Percentiles rank a stretch among this genome's conserved stretches.
phyloP scores from a whole-genome alignment of 164 flowering plant genomes.

The Stephania japonica region DNA sequence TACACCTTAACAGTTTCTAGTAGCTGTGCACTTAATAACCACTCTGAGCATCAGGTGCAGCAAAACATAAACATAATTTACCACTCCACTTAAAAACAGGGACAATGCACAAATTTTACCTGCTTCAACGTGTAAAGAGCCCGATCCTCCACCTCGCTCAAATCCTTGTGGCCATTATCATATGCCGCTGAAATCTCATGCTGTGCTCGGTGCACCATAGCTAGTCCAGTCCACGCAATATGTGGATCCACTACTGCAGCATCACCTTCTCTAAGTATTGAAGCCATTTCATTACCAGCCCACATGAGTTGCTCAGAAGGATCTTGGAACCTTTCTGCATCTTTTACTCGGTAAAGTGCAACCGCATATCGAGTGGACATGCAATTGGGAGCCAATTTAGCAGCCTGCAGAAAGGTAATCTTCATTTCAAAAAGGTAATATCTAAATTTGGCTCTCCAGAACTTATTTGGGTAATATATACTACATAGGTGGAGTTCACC shows the following conservation, averaged over 20 bases:
- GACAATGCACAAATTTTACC: slow-evolving; percentile 28
- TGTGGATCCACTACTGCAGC: slow-evolving; percentile 50
- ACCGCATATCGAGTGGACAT: slow-evolving; percentile 82
- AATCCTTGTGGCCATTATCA: slow-evolving; percentile 45
- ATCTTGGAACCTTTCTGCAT: slow-evolving; percentile 85
- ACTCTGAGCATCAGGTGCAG: too few relatives aligned
- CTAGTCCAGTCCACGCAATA: slow-evolving; percentile 89
- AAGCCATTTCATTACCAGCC: slow-evolving; percentile 99
- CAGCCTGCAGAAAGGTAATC: slow-evolving; percentile 45
- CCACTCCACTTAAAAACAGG: not conserved
- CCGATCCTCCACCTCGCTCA: slow-evolving; percentile 67
- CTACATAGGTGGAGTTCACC: too few relatives aligned
- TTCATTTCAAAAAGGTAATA: not conserved
- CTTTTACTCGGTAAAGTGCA: slow-evolving; percentile 81
- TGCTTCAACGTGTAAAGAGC: slow-evolving; percentile 67
- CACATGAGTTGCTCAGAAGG: slow-evolving; percentile 70
- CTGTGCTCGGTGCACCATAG: slow-evolving; percentile 79
- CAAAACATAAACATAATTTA: too few relatives aligned
- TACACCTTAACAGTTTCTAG: too few relatives aligned
- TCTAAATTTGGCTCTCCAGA: not conserved
- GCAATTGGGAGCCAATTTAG: slow-evolving; percentile 76
- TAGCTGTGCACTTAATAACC: too few relatives aligned
- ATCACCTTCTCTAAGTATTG: slow-evolving; percentile 85
- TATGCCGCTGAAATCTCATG: slow-evolving; percentile 82
- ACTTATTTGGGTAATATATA: not conserved